Evolutionary conservation across 2,329 filamentous ascomycete species (phyloP), one percentile per base, ranked within the genome.

Genomic region (Pleurostoma richardsiae): DNA sequence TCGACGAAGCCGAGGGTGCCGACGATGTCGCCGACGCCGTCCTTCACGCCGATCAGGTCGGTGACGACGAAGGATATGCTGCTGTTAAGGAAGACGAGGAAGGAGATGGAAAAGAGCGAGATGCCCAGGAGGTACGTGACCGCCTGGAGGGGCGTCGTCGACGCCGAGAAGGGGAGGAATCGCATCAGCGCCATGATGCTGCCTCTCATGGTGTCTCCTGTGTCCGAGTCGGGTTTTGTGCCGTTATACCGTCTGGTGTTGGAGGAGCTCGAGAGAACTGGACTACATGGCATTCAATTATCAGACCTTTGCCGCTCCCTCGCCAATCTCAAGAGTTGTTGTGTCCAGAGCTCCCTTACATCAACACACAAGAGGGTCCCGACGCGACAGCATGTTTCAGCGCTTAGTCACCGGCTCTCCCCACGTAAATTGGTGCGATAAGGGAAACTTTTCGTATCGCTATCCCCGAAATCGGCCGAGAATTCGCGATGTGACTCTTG

Each of bases 11-110:
- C 88, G 46, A 95, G 76, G 7, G 89, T 94, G 46, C 89, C 89
- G 50, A 92, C 88, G 43, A 90, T 82, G 67, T 90, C 82, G 53
- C 89, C 89, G 6, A 94, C 86, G 56, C 78, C 75, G 52, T 82
- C 67, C 60, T 86, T 85, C 57, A 86, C 77, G 50, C 86, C 87
- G 55, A 95, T 83, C 51, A 90, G 77, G 64, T 92, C 86, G 50
- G 88, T 92, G 50, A 95, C 83, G 49, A 94, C 86, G 67, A 94
- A 95, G 46, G 86, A 90, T 49, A 94, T 76, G 61, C 83, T 85
- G 70, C 83, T 87, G 72, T 94, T 94, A 52, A 95, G 79, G 69
- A 95, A 95, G 59, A 95, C 89, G 54, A 95, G 85, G 70, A 94
- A 94, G 46, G 86, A 86, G 60, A 95, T 94, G 66, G 84, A 89